These are phyloP conservation scores for Nymphaea colorata DNA, from an alignment of 164 flowering plant species.

Conservation along the genomic window DNA sequence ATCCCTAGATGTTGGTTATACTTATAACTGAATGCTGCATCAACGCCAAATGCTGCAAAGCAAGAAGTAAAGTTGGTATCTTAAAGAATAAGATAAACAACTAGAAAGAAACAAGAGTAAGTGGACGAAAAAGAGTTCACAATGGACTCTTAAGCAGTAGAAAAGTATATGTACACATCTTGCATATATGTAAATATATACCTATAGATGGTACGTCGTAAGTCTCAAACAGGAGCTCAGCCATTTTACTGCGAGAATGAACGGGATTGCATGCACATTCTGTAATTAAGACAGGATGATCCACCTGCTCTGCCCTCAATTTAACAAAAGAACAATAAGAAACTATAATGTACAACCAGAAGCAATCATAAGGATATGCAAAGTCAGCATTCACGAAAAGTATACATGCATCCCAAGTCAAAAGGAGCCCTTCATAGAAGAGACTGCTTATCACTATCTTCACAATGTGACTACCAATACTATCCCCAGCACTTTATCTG, in stretches of 20 bases:
- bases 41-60: constrained; percentile 84
- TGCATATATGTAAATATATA: constrained; percentile 12
- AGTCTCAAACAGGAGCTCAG: constrained; percentile 94
- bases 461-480: no score
- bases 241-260: constrained; percentile 95
- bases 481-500: no score
- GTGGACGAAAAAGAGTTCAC: neutral
- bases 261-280: constrained; percentile 94
- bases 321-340: constrained; percentile 10
- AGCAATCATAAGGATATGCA: no score
- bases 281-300: constrained; percentile 90
- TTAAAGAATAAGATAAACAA: neutral
- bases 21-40: constrained; percentile 93
- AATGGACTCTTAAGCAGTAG: neutral
- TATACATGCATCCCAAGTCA: no score
- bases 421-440: no score
- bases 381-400: no score
- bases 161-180: no score
- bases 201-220: constrained; percentile 97
- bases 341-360: neutral
- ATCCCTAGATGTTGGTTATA: constrained; percentile 73
- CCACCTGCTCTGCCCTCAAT: constrained; percentile 73
- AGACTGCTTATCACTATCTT: no score
- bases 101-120: neutral
- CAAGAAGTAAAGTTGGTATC: neutral